Evolutionary conservation across 1,139 yeast genomes (phyloP), one percentile per base, ranked within the genome.

Genomic region (Yarrowia galli): DNA sequence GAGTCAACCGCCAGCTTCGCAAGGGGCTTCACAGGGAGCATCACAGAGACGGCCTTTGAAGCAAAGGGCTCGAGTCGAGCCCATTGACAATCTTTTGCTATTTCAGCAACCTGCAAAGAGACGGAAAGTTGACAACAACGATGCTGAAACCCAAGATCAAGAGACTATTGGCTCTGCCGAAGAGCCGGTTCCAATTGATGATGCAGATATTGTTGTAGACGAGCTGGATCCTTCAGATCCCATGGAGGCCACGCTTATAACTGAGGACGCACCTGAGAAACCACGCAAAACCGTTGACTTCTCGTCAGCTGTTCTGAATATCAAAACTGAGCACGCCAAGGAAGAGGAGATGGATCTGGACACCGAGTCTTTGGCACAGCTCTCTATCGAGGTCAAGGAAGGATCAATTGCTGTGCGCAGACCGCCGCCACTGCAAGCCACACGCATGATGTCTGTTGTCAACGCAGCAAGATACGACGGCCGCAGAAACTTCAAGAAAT

Each of bases 401-500:
- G 66, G 66, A 6, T 3, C 54, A 0, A 46, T 61, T 38, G 45
- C 56, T 36, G 56, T 61, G 2, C 43, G 56, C 1, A 35, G 56
- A 61, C 66, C 66, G 1, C 56, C 66, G 3, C 66, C 54, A 7
- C 22, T 46, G 4, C 66, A 61, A 20, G 66, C 66, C 9, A 61
- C 66, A 1, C 43, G 66, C 5, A 46, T 48, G 46, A 22, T 35
- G 45, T 61, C 66, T 20, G 66, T 61, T 23, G 54, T 48, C 15
- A 61, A 61, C 7, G 66, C 56, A 2, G 45, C 43, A 2, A 61
- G 12, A n/a, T 61, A 61, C 20, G 56, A 46, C 8, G 56, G 56
- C 5, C 66, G 66, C 35, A 23, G 38, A 25, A 61, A 61, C 46
- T 61, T 61, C 46, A 61, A 61, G 20, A 48, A 35, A n/a, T 61